These are phyloP conservation scores for Sporothrix phasma DNA, from an alignment of 2,329 filamentous ascomycete species.

Conservation along the genomic window DNA sequence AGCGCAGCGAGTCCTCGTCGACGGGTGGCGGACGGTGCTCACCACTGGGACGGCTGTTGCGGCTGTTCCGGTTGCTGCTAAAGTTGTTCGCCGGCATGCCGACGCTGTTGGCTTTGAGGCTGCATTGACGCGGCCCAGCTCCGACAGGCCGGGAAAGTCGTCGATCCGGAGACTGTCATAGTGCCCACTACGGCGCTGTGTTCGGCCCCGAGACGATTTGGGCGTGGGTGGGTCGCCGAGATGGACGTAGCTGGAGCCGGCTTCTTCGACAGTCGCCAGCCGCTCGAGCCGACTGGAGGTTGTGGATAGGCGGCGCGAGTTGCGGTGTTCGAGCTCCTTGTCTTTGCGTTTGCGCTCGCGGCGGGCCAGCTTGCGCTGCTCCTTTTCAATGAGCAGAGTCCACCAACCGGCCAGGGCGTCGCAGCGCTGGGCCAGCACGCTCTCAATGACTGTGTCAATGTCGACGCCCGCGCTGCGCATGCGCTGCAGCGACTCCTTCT, in stretches of 20 bases:
- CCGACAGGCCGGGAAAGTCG: conserved; percentile 69
- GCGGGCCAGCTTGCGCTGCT: conserved; percentile 73
- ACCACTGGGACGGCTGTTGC: conserved; percentile 19
- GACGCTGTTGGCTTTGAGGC: conserved; percentile 25
- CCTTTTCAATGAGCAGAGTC: conserved; percentile 88
- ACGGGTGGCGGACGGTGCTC: conserved; percentile 61
- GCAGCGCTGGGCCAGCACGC: conserved; percentile 80
- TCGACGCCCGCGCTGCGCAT: conserved; percentile 93
- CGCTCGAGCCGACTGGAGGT: conserved; percentile 80
- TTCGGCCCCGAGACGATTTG: conserved; percentile 60
- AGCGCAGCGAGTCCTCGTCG: conserved; percentile 69
- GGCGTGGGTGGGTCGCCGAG: conserved; percentile 42
- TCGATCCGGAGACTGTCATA: conserved; percentile 53
- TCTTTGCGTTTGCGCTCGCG: conserved; percentile 77
- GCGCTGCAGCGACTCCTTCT: conserved; percentile 82
- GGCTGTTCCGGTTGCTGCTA: not conserved
- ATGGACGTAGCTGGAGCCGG: conserved; percentile 31
- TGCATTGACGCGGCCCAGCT: conserved; percentile 40
- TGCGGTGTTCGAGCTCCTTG: conserved; percentile 63
- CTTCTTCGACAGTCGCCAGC: conserved; percentile 50
- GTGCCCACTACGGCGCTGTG: conserved; percentile 63
- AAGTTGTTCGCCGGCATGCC: conserved; percentile 13
- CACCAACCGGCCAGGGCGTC: conserved; percentile 93
- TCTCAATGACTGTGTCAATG: conserved; percentile 89
- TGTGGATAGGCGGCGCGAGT: conserved; percentile 71